Percentiles rank a stretch among this genome's conserved stretches.
phyloP scores from a whole-genome alignment of 805 yeast species.

The Hanseniaspora occidentalis region DNA sequence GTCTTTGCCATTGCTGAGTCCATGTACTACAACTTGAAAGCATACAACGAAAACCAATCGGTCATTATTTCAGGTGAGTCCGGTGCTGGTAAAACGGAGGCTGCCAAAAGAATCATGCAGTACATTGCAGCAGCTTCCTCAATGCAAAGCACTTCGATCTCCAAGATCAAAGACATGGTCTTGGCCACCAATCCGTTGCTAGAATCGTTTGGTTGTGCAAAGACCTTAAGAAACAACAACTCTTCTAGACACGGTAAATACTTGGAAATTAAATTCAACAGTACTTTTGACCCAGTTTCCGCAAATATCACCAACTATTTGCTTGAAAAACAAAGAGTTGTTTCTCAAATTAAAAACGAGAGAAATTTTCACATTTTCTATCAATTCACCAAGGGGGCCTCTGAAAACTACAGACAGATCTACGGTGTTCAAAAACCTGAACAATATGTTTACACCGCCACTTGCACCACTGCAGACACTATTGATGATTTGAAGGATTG shows the following conservation, averaged over 20 bases:
- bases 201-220: slow-evolving; percentile 98
- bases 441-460: slow-evolving; percentile 78
- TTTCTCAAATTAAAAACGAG: slow-evolving; percentile 84
- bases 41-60: slow-evolving; percentile 90
- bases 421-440: slow-evolving; percentile 94
- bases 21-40: slow-evolving; percentile 90
- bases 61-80: slow-evolving; percentile 96
- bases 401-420: slow-evolving; percentile 66
- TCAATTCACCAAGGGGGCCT: slow-evolving; percentile 87
- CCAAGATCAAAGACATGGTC: slow-evolving; percentile 91
- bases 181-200: slow-evolving; percentile 94
- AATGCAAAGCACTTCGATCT: slow-evolving; percentile 50
- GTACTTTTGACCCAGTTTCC: slow-evolving; percentile 76
- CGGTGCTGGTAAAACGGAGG: slow-evolving; percentile 97
- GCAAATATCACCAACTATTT: slow-evolving; percentile 94
- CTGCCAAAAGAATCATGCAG: slow-evolving; percentile 96
- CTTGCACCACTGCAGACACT: slow-evolving; percentile 75
- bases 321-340: slow-evolving; percentile 91
- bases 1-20: slow-evolving; percentile 96
- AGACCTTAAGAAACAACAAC: slow-evolving; percentile 92
- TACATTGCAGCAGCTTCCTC: slow-evolving; percentile 81
- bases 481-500: slow-evolving; percentile 77
- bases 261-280: slow-evolving; percentile 78
- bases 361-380: slow-evolving; percentile 95
- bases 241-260: slow-evolving; percentile 97